A percentile compares a stretch with the other conserved stretches of the same genome.
phyloP scores from a whole-genome alignment of 805 yeast species.

The Tanozyma kutaoensis region DNA sequence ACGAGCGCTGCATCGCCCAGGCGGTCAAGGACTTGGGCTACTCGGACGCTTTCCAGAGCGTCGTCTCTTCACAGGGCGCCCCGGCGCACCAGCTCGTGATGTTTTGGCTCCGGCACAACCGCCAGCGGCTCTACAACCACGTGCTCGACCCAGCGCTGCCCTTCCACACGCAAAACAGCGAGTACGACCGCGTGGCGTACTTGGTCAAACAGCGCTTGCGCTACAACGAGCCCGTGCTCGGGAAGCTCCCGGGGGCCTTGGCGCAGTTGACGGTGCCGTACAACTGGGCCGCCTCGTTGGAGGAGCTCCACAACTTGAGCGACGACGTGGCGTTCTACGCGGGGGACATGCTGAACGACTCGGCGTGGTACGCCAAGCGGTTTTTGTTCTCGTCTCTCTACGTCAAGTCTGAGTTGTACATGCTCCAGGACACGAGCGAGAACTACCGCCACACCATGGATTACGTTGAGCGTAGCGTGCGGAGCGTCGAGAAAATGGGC shows the following conservation, averaged over 20 bases:
- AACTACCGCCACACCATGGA: slow-evolving; percentile 43
- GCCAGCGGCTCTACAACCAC: slow-evolving; percentile 22
- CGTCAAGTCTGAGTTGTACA: slow-evolving; percentile 64
- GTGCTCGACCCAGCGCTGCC: slow-evolving; percentile 9
- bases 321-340: slow-evolving; percentile 78
- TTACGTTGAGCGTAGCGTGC: slow-evolving; percentile 50
- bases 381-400: slow-evolving; percentile 56
- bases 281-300: slow-evolving; percentile 41
- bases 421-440: slow-evolving; percentile 59
- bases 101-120: slow-evolving; percentile 30
- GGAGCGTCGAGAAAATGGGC: slow-evolving; percentile 41
- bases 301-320: slow-evolving; percentile 59
- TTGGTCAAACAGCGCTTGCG: slow-evolving; percentile 36
- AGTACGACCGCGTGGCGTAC: slow-evolving; percentile 28
- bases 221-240: slow-evolving; percentile 35
- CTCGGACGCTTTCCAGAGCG: slow-evolving; percentile 35
- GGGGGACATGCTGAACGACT: slow-evolving; percentile 68
- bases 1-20: slow-evolving; percentile 29
- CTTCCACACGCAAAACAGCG: slow-evolving; percentile 16
- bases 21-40: slow-evolving; percentile 37
- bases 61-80: slow-evolving; percentile 25
- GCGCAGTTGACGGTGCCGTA: slow-evolving; percentile 54
- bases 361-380: slow-evolving; percentile 90
- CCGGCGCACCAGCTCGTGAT: slow-evolving; percentile 47
- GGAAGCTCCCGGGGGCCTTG: slow-evolving; percentile 35